phyloP scores from a whole-genome alignment of 1,284 basidiomycete genomes.

The Coniferiporia weirii region DNA sequence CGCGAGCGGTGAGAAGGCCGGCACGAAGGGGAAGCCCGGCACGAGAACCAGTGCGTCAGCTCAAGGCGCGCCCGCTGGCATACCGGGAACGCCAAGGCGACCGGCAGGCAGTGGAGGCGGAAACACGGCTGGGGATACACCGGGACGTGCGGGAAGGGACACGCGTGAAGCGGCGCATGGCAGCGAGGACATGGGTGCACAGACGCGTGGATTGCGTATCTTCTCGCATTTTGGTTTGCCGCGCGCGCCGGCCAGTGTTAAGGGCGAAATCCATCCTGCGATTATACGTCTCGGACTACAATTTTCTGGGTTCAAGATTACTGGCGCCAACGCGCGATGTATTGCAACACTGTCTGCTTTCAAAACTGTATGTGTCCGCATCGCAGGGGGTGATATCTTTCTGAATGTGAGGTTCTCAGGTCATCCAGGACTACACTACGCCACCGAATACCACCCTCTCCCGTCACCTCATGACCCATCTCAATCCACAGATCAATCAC shows the following conservation, averaged over 20 bases:
- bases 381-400: slow-evolving; percentile 16
- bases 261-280: slow-evolving; percentile 79
- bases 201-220: slow-evolving; percentile 57
- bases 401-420: slow-evolving; percentile 38
- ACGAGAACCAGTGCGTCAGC: neutral
- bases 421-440: slow-evolving; percentile 83
- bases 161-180: slow-evolving; percentile 22
- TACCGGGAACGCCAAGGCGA: slow-evolving; percentile 4
- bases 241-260: slow-evolving; percentile 48
- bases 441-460: slow-evolving; percentile 80
- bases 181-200: slow-evolving; percentile 31
- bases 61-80: neutral
- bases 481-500: slow-evolving; percentile 89
- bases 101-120: slow-evolving; percentile 7
- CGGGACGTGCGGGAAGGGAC: slow-evolving; percentile 19
- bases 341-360: slow-evolving; percentile 83
- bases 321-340: slow-evolving; percentile 83
- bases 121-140: neutral
- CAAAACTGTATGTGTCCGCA: slow-evolving; percentile 58
- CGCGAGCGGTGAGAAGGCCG: slow-evolving; percentile 20
- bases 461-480: slow-evolving; percentile 80
- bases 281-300: slow-evolving; percentile 75
- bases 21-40: slow-evolving; percentile 15
- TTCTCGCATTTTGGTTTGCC: slow-evolving; percentile 80
- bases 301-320: slow-evolving; percentile 82